These are phyloP conservation scores for Aspergillus nidulans DNA, from an alignment of 495 filamentous ascomycete genomes.

Conservation along the genomic window DNA sequence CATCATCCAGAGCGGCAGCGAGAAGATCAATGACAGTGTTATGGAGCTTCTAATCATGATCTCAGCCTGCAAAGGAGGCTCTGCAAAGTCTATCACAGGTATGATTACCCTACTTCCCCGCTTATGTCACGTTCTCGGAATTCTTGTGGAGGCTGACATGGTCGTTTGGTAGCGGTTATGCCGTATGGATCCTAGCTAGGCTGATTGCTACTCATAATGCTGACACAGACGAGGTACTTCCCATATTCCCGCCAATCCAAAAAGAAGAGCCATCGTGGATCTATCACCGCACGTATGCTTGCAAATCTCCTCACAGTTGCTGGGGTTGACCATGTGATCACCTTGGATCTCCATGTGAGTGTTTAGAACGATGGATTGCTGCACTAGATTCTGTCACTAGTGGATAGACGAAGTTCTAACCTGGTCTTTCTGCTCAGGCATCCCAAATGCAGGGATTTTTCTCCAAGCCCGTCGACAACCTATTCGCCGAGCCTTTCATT, in stretches of 20 bases:
- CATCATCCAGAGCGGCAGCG: conserved; percentile 94
- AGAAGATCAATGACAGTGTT: conserved; percentile 95
- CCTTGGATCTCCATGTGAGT: conserved; percentile 84
- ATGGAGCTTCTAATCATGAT: conserved; percentile 99
- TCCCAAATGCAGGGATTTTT: conserved; percentile 99
- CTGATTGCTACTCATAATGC: conserved; percentile 35
- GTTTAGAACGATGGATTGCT: conserved; percentile 6
- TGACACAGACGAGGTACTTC: conserved; percentile 67
- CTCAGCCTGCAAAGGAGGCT: conserved; percentile 95
- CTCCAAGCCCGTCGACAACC: conserved; percentile 94
- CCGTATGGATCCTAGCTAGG: conserved; percentile 53
- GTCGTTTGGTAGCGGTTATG: conserved; percentile 68
- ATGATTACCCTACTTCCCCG: conserved; percentile 23
- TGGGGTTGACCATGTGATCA: conserved; percentile 95
- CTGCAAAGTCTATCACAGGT: conserved; percentile 97
- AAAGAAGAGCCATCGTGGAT: conserved; percentile 95
- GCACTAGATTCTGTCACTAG: conserved; percentile 1
- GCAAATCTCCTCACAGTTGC: conserved; percentile 91
- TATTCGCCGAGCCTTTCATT: conserved; percentile 93
- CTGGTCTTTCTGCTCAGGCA: conserved; percentile 39
- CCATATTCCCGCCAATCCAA: conserved; percentile 98
- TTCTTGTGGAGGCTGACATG: conserved; percentile 22
- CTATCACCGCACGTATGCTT: conserved; percentile 94
- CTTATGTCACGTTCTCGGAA: background rate
- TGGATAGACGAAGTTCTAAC: conserved; percentile 12